phyloP scores from a whole-genome alignment of 1,139 yeast genomes.

The Sugiyamaella novakii region DNA sequence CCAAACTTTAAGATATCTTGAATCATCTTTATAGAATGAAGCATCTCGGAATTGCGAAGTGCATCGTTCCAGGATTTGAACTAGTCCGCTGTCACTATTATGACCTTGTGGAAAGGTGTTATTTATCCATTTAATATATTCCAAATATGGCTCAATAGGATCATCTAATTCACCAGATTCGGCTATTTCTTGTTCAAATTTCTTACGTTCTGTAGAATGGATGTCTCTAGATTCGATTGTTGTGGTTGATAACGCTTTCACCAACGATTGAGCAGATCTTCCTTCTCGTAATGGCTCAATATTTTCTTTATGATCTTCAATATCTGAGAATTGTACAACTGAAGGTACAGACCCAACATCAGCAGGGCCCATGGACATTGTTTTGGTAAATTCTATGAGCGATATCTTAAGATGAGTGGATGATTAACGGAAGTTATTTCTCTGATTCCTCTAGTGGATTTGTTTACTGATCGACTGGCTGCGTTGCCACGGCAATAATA shows the following conservation, averaged over 20 bases:
- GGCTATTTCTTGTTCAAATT: constrained; percentile 50
- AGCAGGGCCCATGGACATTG: not conserved
- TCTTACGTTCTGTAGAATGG: constrained; percentile 31
- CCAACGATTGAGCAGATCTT: constrained; percentile 63
- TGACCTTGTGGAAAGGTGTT: constrained; percentile 69
- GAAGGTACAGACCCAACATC: not conserved
- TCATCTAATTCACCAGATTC: constrained; percentile 70
- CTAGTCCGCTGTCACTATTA: constrained; percentile 65
- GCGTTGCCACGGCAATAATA: constrained; percentile 3
- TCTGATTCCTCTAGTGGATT: no score
- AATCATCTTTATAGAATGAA: constrained; percentile 72
- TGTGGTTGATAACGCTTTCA: constrained; percentile 45
- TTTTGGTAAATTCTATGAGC: not conserved
- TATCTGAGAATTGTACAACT: constrained; percentile 30
- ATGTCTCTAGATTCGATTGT: constrained; percentile 26
- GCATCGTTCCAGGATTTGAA: constrained; percentile 68
- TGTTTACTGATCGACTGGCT: constrained; percentile 2
- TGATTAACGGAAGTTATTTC: no score
- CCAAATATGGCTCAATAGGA: constrained; percentile 72
- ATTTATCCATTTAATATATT: constrained; percentile 73
- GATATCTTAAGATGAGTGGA: no score
- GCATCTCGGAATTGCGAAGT: constrained; percentile 69
- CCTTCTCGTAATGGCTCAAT: constrained; percentile 72
- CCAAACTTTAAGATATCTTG: constrained; percentile 81
- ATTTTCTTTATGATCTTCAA: constrained; percentile 81